Evolutionary conservation across 495 filamentous ascomycete genomes (phyloP).

Genomic region (Aspergillus olivimuriae): DNA sequence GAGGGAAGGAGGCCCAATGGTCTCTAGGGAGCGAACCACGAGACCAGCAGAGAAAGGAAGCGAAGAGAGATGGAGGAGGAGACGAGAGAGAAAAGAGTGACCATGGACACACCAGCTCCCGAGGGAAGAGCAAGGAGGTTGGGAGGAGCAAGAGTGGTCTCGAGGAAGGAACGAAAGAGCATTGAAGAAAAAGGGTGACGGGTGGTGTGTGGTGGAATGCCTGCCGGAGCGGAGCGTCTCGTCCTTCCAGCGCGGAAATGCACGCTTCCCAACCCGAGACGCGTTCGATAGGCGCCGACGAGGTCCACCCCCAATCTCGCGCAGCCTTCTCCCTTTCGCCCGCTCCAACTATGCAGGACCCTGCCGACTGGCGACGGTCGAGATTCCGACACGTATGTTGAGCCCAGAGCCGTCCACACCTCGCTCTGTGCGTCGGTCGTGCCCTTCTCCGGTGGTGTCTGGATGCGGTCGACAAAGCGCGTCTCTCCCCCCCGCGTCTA

Average conservation of each 20-base stretch:
- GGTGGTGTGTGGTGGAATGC: constrained; percentile 37
- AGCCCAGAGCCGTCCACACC: no score
- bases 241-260: constrained; percentile 41
- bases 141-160: constrained; percentile 10
- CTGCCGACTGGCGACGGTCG: no score
- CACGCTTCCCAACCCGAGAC: constrained; percentile 44
- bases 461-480: constrained; percentile 1
- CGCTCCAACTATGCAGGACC: no score
- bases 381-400: no score
- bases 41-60: not conserved
- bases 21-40: constrained; percentile 10
- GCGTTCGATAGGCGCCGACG: constrained; percentile 43
- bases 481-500: constrained; percentile 9
- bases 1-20: constrained; percentile 3
- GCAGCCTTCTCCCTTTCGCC: no score
- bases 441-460: no score
- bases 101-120: constrained; percentile 12
- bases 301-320: constrained; percentile 29
- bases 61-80: constrained; percentile 10
- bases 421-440: no score
- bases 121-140: constrained; percentile 16
- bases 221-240: constrained; percentile 31
- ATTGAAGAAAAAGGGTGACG: constrained; percentile 29
- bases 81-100: constrained; percentile 17
- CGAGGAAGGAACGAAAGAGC: constrained; percentile 17